These are phyloP conservation scores for Cryptococcus neoformans DNA, from an alignment of 1,284 basidiomycete species.

Conservation along the genomic window DNA sequence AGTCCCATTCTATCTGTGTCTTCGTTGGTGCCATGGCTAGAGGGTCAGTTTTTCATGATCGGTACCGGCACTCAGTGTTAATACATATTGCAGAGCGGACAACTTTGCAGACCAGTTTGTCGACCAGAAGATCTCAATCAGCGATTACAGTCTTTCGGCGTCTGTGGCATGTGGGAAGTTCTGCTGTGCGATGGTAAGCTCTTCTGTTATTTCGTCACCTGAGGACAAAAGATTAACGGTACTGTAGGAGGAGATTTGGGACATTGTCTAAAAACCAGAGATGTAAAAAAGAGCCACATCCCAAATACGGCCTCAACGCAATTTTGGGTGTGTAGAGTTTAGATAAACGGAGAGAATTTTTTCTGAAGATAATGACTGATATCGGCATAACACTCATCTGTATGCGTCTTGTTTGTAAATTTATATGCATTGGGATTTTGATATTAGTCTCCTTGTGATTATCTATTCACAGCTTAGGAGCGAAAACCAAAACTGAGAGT, in stretches of 20 bases:
- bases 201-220: not conserved
- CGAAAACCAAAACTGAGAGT: no score
- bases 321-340: not conserved
- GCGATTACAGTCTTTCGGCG: slow-evolving; percentile 90
- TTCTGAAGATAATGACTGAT: slow-evolving; percentile 1
- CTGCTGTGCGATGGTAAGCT: slow-evolving; percentile 60
- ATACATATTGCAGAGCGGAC: slow-evolving; percentile 58
- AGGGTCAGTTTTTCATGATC: slow-evolving; percentile 53
- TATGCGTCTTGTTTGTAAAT: slow-evolving; percentile 11
- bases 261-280: slow-evolving; percentile 53
- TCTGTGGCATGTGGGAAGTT: slow-evolving; percentile 91
- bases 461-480: not conserved
- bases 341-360: not conserved
- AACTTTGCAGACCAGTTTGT: slow-evolving; percentile 94
- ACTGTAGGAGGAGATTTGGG: slow-evolving; percentile 58
- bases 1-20: slow-evolving; percentile 85
- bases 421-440: slow-evolving; percentile 5
- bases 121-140: slow-evolving; percentile 96
- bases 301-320: slow-evolving; percentile 2
- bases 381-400: slow-evolving; percentile 11
- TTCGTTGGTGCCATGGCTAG: slow-evolving; percentile 98
- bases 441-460: not conserved
- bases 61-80: not conserved
- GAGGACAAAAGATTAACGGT: not conserved
- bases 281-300: not conserved